Evolutionary conservation across 2,329 filamentous ascomycete species (phyloP), one percentile per base, ranked within the genome.

Genomic region (Rutstroemia sp.): DNA sequence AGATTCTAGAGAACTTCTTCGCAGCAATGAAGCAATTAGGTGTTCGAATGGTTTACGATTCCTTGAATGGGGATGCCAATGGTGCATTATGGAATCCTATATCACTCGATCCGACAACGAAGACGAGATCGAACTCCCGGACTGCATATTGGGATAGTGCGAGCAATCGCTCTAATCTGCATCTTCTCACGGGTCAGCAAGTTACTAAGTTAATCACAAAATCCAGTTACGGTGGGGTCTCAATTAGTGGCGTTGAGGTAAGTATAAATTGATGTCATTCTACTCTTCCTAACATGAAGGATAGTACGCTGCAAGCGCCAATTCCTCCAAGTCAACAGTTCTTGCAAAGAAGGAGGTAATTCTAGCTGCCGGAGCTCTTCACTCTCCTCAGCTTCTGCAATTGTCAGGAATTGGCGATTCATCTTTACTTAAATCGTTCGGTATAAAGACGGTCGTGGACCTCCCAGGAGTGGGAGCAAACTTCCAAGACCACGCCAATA

Each of bases 391-490:
- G 58, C 71, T 81, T 4, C 73, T 81, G 3, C 76, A 78, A 66
- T 71, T 79, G 0, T 78, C 75, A 48, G 78, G 79, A 8, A 71
- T 81, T 27, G 78, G 78, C 0, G 71, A 74, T 1, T 69, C 69
- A 3, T 63, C 68, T 1, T 71, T 78, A 45, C 71, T 82, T 2
- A 56, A 71, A 5, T 65, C 68, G n/a, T 72, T 75, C 49, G 67
- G 73, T 19, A 79, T 81, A 42, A 12, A 38, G 3, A 65, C 70
- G 0, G 62, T 78, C 1, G 60, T 80, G 4, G 70, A 71, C 37
- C 71, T 77, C 2, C 75, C 75, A 0, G 76, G 77, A 1, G 79
- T 81, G 2, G 79, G 78, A 4, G 71, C 78, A 61, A 76, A 78
- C 55, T 71, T 81, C 58, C 73, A 74, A 57, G 78, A 81, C 54